phyloP scores from a whole-genome alignment of 805 yeast species.

The Nakazawaea sp. region DNA sequence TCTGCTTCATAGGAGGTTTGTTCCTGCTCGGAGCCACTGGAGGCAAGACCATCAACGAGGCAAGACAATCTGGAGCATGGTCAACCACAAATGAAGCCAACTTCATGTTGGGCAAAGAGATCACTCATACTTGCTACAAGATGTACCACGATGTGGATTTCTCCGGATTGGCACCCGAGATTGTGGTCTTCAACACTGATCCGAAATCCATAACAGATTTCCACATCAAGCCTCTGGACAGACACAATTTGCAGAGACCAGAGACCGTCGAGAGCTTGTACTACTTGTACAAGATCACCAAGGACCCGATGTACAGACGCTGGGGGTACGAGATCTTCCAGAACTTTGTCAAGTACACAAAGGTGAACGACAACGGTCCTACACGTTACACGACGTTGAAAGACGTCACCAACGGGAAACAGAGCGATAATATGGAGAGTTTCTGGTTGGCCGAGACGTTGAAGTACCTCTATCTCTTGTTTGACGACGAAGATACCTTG shows the following conservation, averaged over 20 bases:
- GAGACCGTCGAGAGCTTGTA: slow-evolving; percentile 89
- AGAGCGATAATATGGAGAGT: slow-evolving; percentile 75
- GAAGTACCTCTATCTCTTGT: slow-evolving; percentile 74
- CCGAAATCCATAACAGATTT: slow-evolving; percentile 44
- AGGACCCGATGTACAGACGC: slow-evolving; percentile 72
- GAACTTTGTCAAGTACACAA: slow-evolving; percentile 56
- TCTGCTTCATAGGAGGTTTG: slow-evolving; percentile 86
- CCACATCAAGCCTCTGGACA: slow-evolving; percentile 60
- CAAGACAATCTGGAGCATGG: slow-evolving; percentile 50
- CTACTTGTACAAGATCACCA: slow-evolving; percentile 71
- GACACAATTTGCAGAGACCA: slow-evolving; percentile 85
- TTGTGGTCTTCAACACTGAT: slow-evolving; percentile 72
- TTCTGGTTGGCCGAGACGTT: slow-evolving; percentile 94
- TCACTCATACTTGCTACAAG: slow-evolving; percentile 75
- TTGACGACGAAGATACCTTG: slow-evolving; percentile 47
- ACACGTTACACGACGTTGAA: slow-evolving; percentile 55
- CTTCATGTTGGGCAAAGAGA: slow-evolving; percentile 61
- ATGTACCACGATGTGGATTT: slow-evolving; percentile 67
- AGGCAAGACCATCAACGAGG: slow-evolving; percentile 53
- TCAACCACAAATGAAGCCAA: slow-evolving; percentile 50
- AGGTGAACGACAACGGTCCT: slow-evolving; percentile 40
- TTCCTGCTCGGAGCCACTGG: slow-evolving; percentile 86
- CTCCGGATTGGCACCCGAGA: slow-evolving; percentile 86
- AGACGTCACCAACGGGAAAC: slow-evolving; percentile 53
- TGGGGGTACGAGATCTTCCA: slow-evolving; percentile 88